phyloP scores from a whole-genome alignment of 176 grass and related monocot genomes.

The Oryza australiensis region DNA sequence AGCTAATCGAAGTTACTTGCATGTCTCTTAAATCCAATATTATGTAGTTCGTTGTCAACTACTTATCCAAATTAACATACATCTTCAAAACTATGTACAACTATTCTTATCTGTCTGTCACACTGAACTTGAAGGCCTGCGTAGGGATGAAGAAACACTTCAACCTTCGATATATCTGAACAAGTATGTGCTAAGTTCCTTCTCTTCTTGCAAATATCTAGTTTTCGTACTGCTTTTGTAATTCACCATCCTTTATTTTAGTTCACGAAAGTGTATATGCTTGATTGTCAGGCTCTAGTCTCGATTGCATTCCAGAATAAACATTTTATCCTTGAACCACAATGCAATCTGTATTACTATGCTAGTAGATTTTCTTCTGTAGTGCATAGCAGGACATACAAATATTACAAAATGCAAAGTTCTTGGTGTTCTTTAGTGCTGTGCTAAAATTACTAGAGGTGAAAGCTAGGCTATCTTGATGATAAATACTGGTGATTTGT shows the following conservation, averaged over 20 bases:
- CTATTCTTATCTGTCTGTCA: constrained; percentile 46
- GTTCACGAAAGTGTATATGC: constrained; percentile 22
- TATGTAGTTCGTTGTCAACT: constrained; percentile 1
- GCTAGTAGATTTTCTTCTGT: neutral
- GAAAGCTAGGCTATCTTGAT: neutral
- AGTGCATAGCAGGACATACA: neutral
- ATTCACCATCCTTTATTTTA: neutral
- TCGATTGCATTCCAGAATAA: neutral
- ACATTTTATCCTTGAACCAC: neutral
- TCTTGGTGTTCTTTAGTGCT: constrained; percentile 7
- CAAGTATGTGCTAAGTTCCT: constrained; percentile 68
- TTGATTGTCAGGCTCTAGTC: constrained; percentile 2
- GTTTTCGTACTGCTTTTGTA: neutral
- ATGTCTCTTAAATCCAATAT: neutral
- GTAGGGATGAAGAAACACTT: constrained; percentile 94
- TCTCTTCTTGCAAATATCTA: constrained; percentile 23
- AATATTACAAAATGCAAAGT: neutral
- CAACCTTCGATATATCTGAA: constrained; percentile 92
- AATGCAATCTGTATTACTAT: neutral
- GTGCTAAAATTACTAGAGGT: neutral
- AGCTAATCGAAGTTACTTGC: neutral
- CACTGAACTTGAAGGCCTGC: constrained; percentile 68
- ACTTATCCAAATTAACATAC: neutral
- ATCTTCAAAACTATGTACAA: neutral
- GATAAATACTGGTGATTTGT: neutral